Conservation (phyloP, 495 filamentous ascomycete genomes). For the Rostrohypoxylon terebratum region DNA sequence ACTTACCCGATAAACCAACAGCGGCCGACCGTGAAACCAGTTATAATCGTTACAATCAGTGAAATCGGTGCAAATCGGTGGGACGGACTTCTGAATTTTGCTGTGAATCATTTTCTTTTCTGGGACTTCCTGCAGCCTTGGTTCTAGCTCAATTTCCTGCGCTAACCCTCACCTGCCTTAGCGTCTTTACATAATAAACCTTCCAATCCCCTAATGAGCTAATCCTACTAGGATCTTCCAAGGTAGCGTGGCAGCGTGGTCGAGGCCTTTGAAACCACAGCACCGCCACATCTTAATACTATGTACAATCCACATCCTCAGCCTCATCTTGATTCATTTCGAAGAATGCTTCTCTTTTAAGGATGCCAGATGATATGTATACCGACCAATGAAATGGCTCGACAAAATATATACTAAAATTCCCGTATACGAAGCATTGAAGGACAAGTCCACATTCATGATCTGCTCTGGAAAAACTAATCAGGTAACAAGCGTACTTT, state of each 20-base stretch:
- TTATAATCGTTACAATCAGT: neutral
- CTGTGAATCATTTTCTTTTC: constrained; percentile 12
- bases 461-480: neutral
- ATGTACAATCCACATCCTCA: neutral
- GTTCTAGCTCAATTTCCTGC: constrained; percentile 9
- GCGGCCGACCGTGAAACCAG: neutral
- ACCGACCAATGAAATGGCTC: neutral
- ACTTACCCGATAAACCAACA: constrained; percentile 14
- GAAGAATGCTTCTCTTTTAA: constrained; percentile 3
- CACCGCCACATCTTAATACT: constrained; percentile 19
- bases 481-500: neutral
- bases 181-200: neutral
- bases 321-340: neutral
- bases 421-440: neutral
- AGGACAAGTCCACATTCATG: neutral
- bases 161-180: constrained; percentile 9
- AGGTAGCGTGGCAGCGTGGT: neutral
- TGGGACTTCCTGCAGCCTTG: neutral
- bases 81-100: constrained; percentile 10
- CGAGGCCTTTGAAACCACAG: constrained; percentile 8
- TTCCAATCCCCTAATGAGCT: neutral
- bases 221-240: neutral
- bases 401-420: neutral
- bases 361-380: neutral
- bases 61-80: neutral